Base-by-base conservation (phyloP, 2,329 filamentous ascomycete species). In the Penicillium sp. region DNA sequence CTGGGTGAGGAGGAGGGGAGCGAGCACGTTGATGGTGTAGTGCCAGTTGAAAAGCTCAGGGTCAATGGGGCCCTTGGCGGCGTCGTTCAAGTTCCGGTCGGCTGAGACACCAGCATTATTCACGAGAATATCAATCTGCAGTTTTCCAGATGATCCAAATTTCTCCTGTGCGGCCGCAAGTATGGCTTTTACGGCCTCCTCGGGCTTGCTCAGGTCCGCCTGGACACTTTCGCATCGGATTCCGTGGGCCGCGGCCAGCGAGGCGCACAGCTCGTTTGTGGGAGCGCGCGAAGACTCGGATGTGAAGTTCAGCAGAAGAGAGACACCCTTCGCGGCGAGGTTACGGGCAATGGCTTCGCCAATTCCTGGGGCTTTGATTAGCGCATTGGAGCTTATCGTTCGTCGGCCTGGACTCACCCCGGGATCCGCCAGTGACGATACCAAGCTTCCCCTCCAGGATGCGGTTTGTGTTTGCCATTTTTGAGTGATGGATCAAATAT, bases 1-100 rank as follows among this genome's bases (percentile, higher is more conserved):
- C 74, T 96, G 88, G 26, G 90, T 84, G 14, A 96, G 80, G 2
- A 96, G 82, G 22, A 96, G 76, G 1, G 91, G 91, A 0, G 90
- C 91, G 10, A 91, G 83, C 22, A 96, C 91, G 69, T 96, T 96
- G 76, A 95, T 83, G 55, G 84, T 83, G 78, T 91, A 96, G 55
- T 89, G 86, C 65, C 82, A 78, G 44, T 86, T 81, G 76, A 93
- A 96, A 67, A 92, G 84, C 13, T 81, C 80, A 6, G 81, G 70
- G 4, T 82, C 83, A 60, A 91, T 84, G 31, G 74, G 66, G 27
- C 89, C 83, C 50, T 84, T 82, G 24, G 90, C 76, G 26, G 78
- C 72, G 65, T 87, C 84, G 76, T 95, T 93, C 39, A 84, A 77
- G 31, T 84, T 67, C 33, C 73, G 70, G 62, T 79, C 74, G 22